Percentiles rank a stretch among this genome's conserved stretches.
These are phyloP conservation scores for Aspergillus sp. DNA, from an alignment of 2,329 filamentous ascomycete species.

Conservation along the genomic window DNA sequence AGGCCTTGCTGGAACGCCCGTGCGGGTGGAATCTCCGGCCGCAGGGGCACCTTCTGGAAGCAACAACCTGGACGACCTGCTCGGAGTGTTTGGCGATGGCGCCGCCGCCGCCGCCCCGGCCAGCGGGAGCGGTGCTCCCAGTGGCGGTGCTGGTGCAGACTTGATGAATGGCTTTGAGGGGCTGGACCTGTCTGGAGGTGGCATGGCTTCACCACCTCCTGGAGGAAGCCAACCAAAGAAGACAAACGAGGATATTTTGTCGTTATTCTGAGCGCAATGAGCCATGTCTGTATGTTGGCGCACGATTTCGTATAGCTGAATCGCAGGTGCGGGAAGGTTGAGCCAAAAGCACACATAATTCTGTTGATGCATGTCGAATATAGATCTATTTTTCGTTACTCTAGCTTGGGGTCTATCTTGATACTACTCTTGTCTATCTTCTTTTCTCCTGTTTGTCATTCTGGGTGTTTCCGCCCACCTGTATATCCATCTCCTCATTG, in stretches of 20 bases:
- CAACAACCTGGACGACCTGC: constrained; percentile 78
- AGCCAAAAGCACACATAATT: constrained; percentile 9
- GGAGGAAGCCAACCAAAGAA: constrained; percentile 44
- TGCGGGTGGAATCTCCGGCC: constrained; percentile 51
- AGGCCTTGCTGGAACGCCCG: constrained; percentile 59
- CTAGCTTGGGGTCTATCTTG: neutral
- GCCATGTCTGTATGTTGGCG: neutral
- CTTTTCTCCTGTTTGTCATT: neutral
- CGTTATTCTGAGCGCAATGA: constrained; percentile 50
- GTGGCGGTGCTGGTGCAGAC: constrained; percentile 46
- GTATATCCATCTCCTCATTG: constrained; percentile 10
- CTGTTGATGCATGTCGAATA: constrained; percentile 1
- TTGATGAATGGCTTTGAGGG: constrained; percentile 83
- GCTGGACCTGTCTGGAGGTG: constrained; percentile 68
- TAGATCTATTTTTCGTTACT: neutral
- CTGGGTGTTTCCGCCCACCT: constrained; percentile 2
- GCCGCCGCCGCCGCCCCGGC: constrained; percentile 36
- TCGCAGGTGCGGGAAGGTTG: neutral
- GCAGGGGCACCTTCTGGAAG: constrained; percentile 38
- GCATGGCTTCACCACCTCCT: constrained; percentile 27
- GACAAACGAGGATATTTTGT: constrained; percentile 59
- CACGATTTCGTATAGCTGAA: neutral
- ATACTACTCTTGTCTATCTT: neutral
- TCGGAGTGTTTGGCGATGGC: constrained; percentile 65
- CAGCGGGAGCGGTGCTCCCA: constrained; percentile 33